Percentiles rank a stretch among this genome's conserved stretches.
Evolutionary conservation across 2,329 filamentous ascomycete species (phyloP).

Genomic region (Colletotrichum sublineola): DNA sequence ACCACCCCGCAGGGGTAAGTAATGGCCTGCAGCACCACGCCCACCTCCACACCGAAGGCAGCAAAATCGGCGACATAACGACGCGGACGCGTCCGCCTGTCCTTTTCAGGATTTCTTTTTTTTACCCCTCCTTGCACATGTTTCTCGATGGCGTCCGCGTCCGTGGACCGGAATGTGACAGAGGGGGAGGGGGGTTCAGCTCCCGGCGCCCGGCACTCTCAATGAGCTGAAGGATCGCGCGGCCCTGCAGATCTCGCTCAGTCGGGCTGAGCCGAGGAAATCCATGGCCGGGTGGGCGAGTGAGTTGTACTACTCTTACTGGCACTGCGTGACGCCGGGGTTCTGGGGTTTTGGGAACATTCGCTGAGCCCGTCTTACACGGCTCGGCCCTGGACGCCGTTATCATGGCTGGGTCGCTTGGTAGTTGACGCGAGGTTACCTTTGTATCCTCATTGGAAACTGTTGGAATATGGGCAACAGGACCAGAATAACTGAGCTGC

Average conservation of each 20-base stretch:
- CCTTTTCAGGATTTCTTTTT: too few species aligned
- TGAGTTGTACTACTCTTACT: not conserved
- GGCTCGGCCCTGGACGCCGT: not conserved
- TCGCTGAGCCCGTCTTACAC: not conserved
- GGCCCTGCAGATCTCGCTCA: too few species aligned
- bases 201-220: too few species aligned
- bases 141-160: not conserved
- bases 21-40: not conserved
- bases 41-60: not conserved
- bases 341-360: not conserved
- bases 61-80: not conserved
- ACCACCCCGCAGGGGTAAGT: not conserved
- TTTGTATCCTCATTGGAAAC: too few species aligned
- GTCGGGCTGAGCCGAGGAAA: too few species aligned
- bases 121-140: too few species aligned
- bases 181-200: too few species aligned
- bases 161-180: too few species aligned
- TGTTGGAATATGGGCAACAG: too few species aligned
- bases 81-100: not conserved
- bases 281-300: not conserved
- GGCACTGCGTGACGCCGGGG: not conserved
- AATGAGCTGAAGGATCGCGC: too few species aligned
- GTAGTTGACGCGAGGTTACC: too few species aligned
- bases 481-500: too few species aligned
- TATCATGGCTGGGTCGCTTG: not conserved